Percentiles rank a stretch among this genome's conserved stretches.
Evolutionary conservation across 257 asterid species (phyloP).

Genomic region (Cruciata laevipes): DNA sequence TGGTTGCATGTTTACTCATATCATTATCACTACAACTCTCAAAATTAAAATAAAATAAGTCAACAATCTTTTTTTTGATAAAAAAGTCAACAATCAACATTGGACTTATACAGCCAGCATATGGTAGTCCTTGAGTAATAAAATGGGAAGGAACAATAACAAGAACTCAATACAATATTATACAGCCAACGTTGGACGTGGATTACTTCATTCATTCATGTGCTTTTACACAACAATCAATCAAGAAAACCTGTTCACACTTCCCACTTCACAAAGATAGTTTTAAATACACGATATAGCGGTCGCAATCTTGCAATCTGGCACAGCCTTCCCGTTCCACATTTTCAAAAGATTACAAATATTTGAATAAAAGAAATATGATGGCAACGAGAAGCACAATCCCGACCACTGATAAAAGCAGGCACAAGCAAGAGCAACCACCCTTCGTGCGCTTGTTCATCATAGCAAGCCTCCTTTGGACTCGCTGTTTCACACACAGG

Average conservation of each 20-base stretch:
- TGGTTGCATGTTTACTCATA: no score
- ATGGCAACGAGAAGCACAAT: slow-evolving; percentile 50
- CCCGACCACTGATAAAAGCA: slow-evolving; percentile 62
- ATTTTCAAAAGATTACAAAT: slow-evolving; percentile 36
- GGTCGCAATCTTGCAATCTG: neutral
- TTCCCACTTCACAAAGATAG: neutral
- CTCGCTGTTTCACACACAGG: slow-evolving; percentile 36
- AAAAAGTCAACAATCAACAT: no score
- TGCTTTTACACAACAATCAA: neutral
- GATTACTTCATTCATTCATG: neutral
- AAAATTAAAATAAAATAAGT: no score
- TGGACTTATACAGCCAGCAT: no score
- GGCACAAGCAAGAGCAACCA: slow-evolving; percentile 81
- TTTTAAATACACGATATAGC: neutral
- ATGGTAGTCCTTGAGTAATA: neutral
- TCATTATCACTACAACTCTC: no score
- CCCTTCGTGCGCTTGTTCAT: slow-evolving; percentile 75
- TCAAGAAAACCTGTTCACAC: neutral
- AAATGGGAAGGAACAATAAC: neutral
- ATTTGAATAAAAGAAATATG: slow-evolving; percentile 64
- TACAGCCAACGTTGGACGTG: neutral
- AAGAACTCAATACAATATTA: neutral
- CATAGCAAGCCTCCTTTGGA: slow-evolving; percentile 70
- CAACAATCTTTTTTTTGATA: no score
- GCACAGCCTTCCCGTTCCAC: neutral